Evolutionary conservation across 495 filamentous ascomycete species (phyloP).

Genomic region (Penicillium samsonianum): DNA sequence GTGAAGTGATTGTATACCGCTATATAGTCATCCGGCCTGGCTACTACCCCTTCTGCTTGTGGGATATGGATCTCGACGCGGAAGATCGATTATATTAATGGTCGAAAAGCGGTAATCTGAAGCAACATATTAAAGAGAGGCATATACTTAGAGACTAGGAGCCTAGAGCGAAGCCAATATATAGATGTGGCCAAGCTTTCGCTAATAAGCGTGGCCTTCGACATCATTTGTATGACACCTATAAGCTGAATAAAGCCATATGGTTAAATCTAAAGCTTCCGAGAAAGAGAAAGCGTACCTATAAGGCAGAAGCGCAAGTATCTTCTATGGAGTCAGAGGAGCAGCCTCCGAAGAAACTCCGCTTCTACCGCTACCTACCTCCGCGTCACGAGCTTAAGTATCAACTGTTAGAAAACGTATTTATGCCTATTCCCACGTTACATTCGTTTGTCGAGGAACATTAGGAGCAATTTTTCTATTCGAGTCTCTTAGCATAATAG

Average conservation of each 20-base stretch:
- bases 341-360: slow-evolving; percentile 11
- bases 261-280: slow-evolving; percentile 17
- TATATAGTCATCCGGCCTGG: slow-evolving; percentile 8
- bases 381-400: slow-evolving; percentile 11
- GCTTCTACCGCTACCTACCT: slow-evolving; percentile 20
- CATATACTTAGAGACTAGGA: slow-evolving; percentile 10
- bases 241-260: slow-evolving; percentile 23
- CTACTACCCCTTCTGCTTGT: slow-evolving; percentile 17
- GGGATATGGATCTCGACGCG: slow-evolving; percentile 7
- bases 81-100: slow-evolving; percentile 21
- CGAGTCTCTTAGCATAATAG: too few species aligned
- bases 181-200: slow-evolving; percentile 17
- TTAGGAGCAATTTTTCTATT: too few species aligned
- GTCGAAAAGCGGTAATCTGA: slow-evolving; percentile 22
- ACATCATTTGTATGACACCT: slow-evolving; percentile 20
- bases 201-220: slow-evolving; percentile 18
- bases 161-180: slow-evolving; percentile 9
- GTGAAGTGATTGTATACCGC: slow-evolving; percentile 24
- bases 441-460: slow-evolving; percentile 12
- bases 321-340: slow-evolving; percentile 2
- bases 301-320: slow-evolving; percentile 15
- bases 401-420: slow-evolving; percentile 9
- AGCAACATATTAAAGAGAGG: slow-evolving; percentile 23
- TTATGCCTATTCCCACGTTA: slow-evolving; percentile 13
- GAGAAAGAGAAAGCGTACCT: slow-evolving; percentile 20